phyloP scores from a whole-genome alignment of 139 green algal genomes.

The Penium margaritaceum region DNA sequence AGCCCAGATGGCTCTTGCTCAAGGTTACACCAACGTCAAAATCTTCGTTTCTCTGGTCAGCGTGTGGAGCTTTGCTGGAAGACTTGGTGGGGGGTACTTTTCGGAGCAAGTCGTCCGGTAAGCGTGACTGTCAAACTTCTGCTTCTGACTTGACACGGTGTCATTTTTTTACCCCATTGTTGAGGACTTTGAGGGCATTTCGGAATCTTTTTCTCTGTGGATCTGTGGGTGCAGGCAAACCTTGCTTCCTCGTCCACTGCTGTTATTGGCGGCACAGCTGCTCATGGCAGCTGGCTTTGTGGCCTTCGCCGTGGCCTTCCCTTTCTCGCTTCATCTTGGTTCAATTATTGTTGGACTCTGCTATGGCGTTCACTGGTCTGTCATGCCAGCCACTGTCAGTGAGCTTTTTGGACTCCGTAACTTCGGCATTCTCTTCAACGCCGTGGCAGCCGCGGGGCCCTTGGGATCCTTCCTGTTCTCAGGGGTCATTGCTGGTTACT shows the following conservation, averaged over 20 bases:
- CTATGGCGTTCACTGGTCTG: slow-evolving; percentile 69
- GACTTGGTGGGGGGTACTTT: slow-evolving; percentile 34
- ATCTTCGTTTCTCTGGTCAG: slow-evolving; percentile 68
- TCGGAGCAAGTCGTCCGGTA: slow-evolving; percentile 28
- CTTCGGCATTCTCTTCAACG: slow-evolving; percentile 46
- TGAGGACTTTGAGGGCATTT: no score
- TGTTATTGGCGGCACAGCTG: neutral
- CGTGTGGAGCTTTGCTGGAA: slow-evolving; percentile 64
- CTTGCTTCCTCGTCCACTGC: neutral
- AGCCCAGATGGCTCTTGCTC: slow-evolving; percentile 55
- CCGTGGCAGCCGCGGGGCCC: neutral
- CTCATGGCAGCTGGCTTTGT: slow-evolving; percentile 2
- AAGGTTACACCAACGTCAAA: neutral
- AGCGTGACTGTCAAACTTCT: no score
- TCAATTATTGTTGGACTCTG: slow-evolving; percentile 38
- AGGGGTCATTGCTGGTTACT: slow-evolving; percentile 6
- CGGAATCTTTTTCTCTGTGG: no score
- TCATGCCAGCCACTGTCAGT: slow-evolving; percentile 61
- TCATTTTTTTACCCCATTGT: no score
- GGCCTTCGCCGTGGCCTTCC: neutral
- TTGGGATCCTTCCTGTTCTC: slow-evolving; percentile 1
- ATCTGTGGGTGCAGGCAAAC: no score
- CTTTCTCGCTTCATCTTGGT: neutral
- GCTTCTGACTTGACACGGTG: no score
- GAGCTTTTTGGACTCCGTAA: slow-evolving; percentile 60